phyloP scores from a whole-genome alignment of 305 asterid genomes.

The Fraxinus velutina region DNA sequence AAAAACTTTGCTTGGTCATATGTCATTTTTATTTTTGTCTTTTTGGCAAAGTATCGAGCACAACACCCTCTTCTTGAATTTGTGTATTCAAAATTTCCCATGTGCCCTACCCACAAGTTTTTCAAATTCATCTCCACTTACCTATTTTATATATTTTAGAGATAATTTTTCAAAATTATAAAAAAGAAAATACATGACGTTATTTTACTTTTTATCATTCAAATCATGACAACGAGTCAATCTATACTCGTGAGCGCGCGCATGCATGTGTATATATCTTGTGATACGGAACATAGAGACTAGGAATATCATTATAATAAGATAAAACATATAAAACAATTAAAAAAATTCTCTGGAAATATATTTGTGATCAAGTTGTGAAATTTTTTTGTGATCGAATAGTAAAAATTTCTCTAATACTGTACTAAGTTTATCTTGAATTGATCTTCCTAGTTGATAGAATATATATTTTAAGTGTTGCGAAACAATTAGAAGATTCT shows the following conservation, averaged over 20 bases:
- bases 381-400: too few species aligned
- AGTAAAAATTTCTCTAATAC: not conserved
- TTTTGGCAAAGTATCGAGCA: not conserved
- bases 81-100: not conserved
- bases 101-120: not conserved
- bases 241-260: not conserved
- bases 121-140: not conserved
- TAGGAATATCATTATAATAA: not conserved
- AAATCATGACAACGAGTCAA: not conserved
- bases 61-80: not conserved
- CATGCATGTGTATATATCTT: not conserved
- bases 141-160: too few species aligned
- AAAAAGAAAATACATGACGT: too few species aligned
- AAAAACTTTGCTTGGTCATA: too few species aligned
- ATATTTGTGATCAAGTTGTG: too few species aligned
- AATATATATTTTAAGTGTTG: too few species aligned
- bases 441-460: too few species aligned
- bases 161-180: not conserved
- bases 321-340: too few species aligned
- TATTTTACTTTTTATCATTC: too few species aligned
- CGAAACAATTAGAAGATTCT: not conserved
- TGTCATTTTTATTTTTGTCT: not conserved
- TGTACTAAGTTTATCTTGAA: not conserved
- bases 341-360: too few species aligned
- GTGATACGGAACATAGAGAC: too few species aligned